These are phyloP conservation scores for Metarhizium sp. DNA, from an alignment of 2,329 filamentous ascomycete species.

Conservation along the genomic window DNA sequence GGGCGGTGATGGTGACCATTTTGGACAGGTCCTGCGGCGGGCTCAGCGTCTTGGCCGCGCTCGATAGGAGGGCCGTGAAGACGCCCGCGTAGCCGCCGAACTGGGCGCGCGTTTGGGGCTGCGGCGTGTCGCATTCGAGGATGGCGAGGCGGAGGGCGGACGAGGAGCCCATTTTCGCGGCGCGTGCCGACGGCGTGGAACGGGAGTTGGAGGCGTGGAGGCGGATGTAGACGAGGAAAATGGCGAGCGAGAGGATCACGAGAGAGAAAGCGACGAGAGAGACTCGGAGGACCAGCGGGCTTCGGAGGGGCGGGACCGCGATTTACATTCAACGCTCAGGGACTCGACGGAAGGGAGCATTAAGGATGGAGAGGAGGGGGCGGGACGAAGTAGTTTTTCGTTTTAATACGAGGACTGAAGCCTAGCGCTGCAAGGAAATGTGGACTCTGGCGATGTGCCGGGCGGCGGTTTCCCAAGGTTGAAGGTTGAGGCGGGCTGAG, in stretches of 20 bases:
- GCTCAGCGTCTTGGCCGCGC: conserved; percentile 38
- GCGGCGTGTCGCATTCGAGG: conserved; percentile 77
- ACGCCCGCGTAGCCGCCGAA: conserved; percentile 67
- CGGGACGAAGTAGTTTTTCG: too few species aligned
- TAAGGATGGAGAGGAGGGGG: too few species aligned
- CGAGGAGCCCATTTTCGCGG: neutral
- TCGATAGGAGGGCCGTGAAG: conserved; percentile 51
- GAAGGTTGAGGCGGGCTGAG: too few species aligned
- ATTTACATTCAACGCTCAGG: too few species aligned
- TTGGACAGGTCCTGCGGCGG: conserved; percentile 30
- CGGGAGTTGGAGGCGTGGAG: neutral
- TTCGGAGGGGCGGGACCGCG: too few species aligned
- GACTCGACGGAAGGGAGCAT: too few species aligned
- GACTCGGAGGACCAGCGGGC: too few species aligned
- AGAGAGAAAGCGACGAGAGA: neutral
- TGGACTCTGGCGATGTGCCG: too few species aligned
- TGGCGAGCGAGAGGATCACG: neutral
- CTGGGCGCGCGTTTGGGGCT: conserved; percentile 50
- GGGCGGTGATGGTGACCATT: conserved; percentile 50
- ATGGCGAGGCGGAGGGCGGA: conserved; percentile 65
- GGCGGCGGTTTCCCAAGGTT: too few species aligned
- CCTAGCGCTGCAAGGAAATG: too few species aligned
- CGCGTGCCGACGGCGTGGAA: neutral
- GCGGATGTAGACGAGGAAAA: neutral
- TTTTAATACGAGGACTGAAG: too few species aligned